Conservation (phyloP, 139 green algal species). For the Limnomonas spitsbergensis region DNA sequence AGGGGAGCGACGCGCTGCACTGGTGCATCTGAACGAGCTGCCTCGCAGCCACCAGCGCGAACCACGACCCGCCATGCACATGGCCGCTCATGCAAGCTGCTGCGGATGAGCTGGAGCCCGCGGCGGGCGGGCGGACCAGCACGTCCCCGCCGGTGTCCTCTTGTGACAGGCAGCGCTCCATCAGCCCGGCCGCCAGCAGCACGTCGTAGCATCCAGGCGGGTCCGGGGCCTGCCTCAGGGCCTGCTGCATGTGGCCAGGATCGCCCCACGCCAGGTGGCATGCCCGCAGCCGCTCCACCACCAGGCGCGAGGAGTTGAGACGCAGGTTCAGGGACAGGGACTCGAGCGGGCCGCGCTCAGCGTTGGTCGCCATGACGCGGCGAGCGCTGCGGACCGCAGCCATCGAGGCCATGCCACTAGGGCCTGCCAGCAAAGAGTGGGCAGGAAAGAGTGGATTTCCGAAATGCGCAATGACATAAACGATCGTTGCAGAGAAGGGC, state of each 20-base stretch:
- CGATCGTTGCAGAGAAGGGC: too few relatives aligned
- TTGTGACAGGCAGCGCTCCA: background rate
- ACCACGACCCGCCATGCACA: too few relatives aligned
- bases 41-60: background rate
- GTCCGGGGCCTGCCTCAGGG: conserved; percentile 3
- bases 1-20: background rate
- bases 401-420: conserved; percentile 7
- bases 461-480: too few relatives aligned
- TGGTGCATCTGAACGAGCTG: background rate
- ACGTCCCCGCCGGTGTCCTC: too few relatives aligned
- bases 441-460: too few relatives aligned
- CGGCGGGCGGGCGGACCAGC: too few relatives aligned
- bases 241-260: background rate
- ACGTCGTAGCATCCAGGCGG: background rate
- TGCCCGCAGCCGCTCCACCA: conserved; percentile 23
- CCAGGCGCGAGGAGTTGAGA: conserved; percentile 28
- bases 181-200: background rate
- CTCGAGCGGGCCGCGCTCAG: conserved; percentile 15
- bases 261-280: conserved; percentile 18
- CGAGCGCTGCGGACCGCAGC: conserved; percentile 23
- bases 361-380: conserved; percentile 32
- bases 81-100: too few relatives aligned
- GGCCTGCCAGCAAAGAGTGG: background rate
- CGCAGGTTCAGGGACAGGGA: conserved; percentile 29
- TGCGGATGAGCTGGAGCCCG: too few relatives aligned